A percentile compares a stretch with the other conserved stretches of the same genome.
Conservation (phyloP, 495 filamentous ascomycete genomes). For the Podospora fimiseda region DNA sequence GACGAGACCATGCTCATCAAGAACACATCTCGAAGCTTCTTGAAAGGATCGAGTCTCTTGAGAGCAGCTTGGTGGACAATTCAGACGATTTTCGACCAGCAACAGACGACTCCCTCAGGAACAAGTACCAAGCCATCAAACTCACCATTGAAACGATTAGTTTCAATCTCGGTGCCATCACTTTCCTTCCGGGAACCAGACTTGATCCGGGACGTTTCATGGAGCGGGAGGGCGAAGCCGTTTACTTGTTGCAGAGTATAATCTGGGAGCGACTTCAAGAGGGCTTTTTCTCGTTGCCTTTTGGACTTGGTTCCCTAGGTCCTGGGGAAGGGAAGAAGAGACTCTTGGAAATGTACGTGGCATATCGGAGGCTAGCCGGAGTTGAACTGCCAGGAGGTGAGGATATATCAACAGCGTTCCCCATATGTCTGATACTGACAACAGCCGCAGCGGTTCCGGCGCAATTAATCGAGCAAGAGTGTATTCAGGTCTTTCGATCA, state of each 20-base stretch:
- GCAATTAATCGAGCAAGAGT: not conserved
- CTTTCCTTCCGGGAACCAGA: not conserved
- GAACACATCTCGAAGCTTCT: constrained; percentile 1
- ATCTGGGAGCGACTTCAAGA: constrained; percentile 18
- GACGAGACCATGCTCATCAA: constrained; percentile 2
- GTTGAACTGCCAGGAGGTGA: not conserved
- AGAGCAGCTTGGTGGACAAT: constrained; percentile 25
- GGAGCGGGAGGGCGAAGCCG: constrained; percentile 1
- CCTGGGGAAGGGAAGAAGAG: not conserved
- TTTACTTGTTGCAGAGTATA: constrained; percentile 15
- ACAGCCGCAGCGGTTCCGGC: too few species aligned
- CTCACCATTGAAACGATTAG: constrained; percentile 16
- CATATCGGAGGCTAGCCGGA: constrained; percentile 7
- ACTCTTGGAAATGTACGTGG: constrained; percentile 9
- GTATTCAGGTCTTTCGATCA: constrained; percentile 11
- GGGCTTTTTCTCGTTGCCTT: constrained; percentile 22
- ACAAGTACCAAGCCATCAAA: constrained; percentile 22
- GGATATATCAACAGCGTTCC: too few species aligned
- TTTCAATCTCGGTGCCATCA: constrained; percentile 11
- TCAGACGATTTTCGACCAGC: constrained; percentile 25
- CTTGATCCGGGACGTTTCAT: constrained; percentile 20
- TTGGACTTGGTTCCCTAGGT: constrained; percentile 22
- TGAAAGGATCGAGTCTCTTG: constrained; percentile 12
- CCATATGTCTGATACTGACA: too few species aligned
- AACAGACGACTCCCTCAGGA: constrained; percentile 27